Percentiles rank a stretch among this genome's conserved stretches.
phyloP scores from a whole-genome alignment of 208 protist species.

The Willaertia magna region DNA sequence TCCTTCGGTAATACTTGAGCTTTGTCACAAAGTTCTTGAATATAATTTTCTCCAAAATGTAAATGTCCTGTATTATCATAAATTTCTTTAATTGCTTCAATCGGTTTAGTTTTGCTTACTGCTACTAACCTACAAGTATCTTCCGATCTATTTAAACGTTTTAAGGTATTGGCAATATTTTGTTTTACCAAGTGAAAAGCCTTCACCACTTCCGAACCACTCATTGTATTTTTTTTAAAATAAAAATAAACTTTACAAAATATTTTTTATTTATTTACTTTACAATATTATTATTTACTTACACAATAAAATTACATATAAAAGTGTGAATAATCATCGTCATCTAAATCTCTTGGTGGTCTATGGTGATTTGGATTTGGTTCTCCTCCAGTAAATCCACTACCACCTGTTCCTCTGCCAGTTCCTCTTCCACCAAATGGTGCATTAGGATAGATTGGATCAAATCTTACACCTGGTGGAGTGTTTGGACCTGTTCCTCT shows the following conservation, averaged over 20 bases:
- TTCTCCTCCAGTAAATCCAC: neutral
- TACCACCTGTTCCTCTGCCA: neutral
- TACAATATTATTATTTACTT: too few relatives aligned
- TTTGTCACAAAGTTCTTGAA: conserved; percentile 83
- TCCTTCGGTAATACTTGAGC: conserved; percentile 53
- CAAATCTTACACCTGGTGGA: neutral
- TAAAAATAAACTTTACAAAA: too few relatives aligned
- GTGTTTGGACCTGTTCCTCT: neutral
- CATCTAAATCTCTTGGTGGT: neutral
- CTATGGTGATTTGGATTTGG: neutral
- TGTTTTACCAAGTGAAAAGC: neutral
- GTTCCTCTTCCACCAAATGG: neutral
- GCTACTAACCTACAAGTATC: conserved; percentile 30
- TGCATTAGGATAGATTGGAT: neutral
- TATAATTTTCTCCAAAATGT: conserved; percentile 90
- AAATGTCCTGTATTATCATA: conserved; percentile 41
- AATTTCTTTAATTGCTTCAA: conserved; percentile 18
- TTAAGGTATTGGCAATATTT: neutral
- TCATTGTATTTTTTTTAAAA: too few relatives aligned
- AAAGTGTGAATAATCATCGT: neutral
- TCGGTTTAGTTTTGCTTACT: conserved; percentile 52
- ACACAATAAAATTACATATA: neutral
- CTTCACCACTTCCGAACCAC: neutral
- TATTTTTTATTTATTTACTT: too few relatives aligned
- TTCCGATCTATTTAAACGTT: neutral